Evolutionary conservation across 2,329 filamentous ascomycete genomes (phyloP), one percentile per base, ranked within the genome.

Genomic region (Aspergillus ibericus): DNA sequence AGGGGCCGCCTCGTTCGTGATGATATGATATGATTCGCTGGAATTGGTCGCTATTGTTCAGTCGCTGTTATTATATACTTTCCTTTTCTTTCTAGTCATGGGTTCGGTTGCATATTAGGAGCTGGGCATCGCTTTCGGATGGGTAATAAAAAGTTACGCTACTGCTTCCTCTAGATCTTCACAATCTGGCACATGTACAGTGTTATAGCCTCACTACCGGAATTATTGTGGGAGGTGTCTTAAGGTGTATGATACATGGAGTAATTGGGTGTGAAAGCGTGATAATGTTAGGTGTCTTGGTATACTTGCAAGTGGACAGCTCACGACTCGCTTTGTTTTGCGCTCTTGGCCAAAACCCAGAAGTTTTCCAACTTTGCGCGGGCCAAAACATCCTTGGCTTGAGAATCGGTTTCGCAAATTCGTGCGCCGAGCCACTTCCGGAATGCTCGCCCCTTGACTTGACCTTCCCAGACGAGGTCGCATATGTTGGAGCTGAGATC

Each of bases 351-450:
- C 66, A 95, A 78, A 9, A 89, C 89, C 95, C 95, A 99, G 70
- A 99, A 93, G 68, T 89, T 96, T 68, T 98, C 93, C 84, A 98
- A 90, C 81, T 96, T 97, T 5, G 87, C 86, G 66, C 92, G 85
- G 12, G 86, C 79, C 62, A 99, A 77, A 20, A 88, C 83, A 66
- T 96, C 92, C 72, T 91, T 89, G 5, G 93, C 95, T 71, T 96
- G 90, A 10, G 88, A 85, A 73, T 99, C 95, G 2, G 91, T 93
- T 77, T 98, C 95, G 75, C 92, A 96, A n/a, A 95, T 87, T 72
- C 91, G 89, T 22, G 77, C 77, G 62, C 88, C 92, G 2, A 89
- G 84, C 91, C 93, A 98, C 71, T 92, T 93, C 64, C 90, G 87
- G 73, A 98, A 99, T 0, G 82, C 85, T 51, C 91, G 84, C 32